phyloP scores from a whole-genome alignment of 2,329 filamentous ascomycete species.

The Cucurbitaria berberidis region DNA sequence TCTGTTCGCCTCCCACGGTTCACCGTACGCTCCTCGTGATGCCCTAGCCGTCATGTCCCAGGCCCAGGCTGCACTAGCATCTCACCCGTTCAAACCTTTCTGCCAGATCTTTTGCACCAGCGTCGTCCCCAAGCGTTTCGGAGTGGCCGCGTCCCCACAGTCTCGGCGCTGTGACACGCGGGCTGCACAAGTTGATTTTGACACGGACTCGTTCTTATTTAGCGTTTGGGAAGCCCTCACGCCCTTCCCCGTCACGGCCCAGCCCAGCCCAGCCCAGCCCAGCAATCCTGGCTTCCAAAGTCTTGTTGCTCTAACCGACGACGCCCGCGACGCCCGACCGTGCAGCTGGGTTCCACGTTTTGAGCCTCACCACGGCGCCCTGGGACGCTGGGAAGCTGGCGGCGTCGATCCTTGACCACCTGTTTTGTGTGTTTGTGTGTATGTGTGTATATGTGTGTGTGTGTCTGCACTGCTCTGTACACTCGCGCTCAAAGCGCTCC shows the following conservation, averaged over 20 bases:
- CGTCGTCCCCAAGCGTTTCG: constrained; percentile 19
- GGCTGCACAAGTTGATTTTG: constrained; percentile 36
- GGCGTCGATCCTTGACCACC: not conserved
- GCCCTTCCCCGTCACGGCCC: constrained; percentile 31
- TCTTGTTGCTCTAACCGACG: constrained; percentile 36
- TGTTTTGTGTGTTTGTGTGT: no score
- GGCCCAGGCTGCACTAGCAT: constrained; percentile 25
- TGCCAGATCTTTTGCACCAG: constrained; percentile 13
- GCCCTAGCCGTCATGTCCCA: not conserved
- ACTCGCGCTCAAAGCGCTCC: not conserved
- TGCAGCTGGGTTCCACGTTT: constrained; percentile 42
- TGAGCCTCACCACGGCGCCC: constrained; percentile 32
- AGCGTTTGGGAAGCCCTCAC: constrained; percentile 16
- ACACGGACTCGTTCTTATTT: constrained; percentile 27
- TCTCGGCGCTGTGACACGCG: constrained; percentile 34
- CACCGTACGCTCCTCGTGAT: not conserved
- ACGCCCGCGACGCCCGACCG: constrained; percentile 36
- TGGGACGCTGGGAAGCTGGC: not conserved
- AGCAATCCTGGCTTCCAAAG: constrained; percentile 25
- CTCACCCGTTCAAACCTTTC: constrained; percentile 21
- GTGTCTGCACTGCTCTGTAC: not conserved
- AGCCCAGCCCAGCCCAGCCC: constrained; percentile 26
- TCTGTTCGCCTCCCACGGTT: constrained; percentile 1
- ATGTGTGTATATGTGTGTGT: no score
- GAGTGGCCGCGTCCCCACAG: constrained; percentile 33